Evolutionary conservation across 129 eudicot genomes (phyloP), one percentile per base, ranked within the genome.

Genomic region (Heracleum sosnowskyi): DNA sequence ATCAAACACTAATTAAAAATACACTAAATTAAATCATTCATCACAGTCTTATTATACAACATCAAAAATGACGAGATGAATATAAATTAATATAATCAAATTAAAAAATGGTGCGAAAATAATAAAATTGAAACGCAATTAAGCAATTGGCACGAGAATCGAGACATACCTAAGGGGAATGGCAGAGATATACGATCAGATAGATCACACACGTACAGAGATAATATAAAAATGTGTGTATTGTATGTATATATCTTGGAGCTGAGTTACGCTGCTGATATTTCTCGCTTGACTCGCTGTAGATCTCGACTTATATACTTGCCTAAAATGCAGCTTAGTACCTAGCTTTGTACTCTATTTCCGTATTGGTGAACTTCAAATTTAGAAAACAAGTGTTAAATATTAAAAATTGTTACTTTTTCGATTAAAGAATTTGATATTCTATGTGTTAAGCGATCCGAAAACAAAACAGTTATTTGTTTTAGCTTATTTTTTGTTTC

Each of bases 201-300:
- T 31, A 33, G 37, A 66, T 66, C 39, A 66, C 37, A 29, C 13
- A 7, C 4, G 31, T 11, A 49, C 11, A 53, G 28, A 53, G 62
- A 53, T 22, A 22, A 18, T 49, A 22, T 6, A 53, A 53, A 57
- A 60, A 49, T 49, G 57, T 49, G 18, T 49, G 57, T 47, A 47
- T 18, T 17, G 55, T 49, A 49, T n/a, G 68, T 57, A 60, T 53
- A 49, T 49, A 6, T 29, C 9, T 64, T 12, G 72, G 37, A 29
- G 72, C 39, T 66, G 72, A 66, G 39, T 66, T 66, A 12, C 31
- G 72, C 72, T 66, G 72, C 72, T 66, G 72, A 16, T n/a, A 13
- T 15, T 1, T 66, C 68, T 60, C 68, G 18, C 35, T 64, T 64
- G 64, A 57, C 70, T 64, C 70, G 72, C 72, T 66, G 36, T 15